Conservation (phyloP, 495 filamentous ascomycete genomes). For the Trichoderma reesei region DNA sequence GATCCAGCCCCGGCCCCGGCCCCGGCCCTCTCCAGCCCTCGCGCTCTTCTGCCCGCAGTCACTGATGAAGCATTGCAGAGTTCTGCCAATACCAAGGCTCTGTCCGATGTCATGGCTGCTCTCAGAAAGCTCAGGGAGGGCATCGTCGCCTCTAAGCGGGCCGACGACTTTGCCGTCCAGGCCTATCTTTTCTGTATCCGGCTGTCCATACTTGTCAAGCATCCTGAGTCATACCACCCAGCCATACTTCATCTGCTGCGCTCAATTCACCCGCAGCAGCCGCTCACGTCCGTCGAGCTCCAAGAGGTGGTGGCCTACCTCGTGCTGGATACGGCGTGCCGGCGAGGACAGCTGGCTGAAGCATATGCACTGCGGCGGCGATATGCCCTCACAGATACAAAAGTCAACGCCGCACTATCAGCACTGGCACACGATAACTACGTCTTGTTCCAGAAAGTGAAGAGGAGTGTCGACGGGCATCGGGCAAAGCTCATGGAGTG, state of each 20-base stretch:
- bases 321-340: conserved; percentile 81
- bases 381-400: conserved; percentile 48
- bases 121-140: conserved; percentile 90
- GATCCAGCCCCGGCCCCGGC: conserved; percentile 11
- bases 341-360: conserved; percentile 60
- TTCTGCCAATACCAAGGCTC: conserved; percentile 26
- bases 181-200: conserved; percentile 76
- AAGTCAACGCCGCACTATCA: conserved; percentile 55
- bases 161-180: conserved; percentile 58
- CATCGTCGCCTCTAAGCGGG: conserved; percentile 60
- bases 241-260: conserved; percentile 71
- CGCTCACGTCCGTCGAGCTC: conserved; percentile 56
- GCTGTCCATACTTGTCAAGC: conserved; percentile 64
- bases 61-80: not conserved
- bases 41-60: conserved; percentile 4
- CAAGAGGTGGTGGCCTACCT: conserved; percentile 71
- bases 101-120: conserved; percentile 47
- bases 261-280: conserved; percentile 52
- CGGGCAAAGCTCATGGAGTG: conserved; percentile 68
- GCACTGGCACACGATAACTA: conserved; percentile 76
- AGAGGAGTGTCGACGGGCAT: conserved; percentile 64
- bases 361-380: conserved; percentile 55
- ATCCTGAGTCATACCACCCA: conserved; percentile 82
- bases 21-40: conserved; percentile 14
- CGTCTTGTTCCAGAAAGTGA: conserved; percentile 62